Percentiles rank a stretch among this genome's conserved stretches.
Evolutionary conservation across 495 filamentous ascomycete species (phyloP).

Genomic region (Viridothelium virens): DNA sequence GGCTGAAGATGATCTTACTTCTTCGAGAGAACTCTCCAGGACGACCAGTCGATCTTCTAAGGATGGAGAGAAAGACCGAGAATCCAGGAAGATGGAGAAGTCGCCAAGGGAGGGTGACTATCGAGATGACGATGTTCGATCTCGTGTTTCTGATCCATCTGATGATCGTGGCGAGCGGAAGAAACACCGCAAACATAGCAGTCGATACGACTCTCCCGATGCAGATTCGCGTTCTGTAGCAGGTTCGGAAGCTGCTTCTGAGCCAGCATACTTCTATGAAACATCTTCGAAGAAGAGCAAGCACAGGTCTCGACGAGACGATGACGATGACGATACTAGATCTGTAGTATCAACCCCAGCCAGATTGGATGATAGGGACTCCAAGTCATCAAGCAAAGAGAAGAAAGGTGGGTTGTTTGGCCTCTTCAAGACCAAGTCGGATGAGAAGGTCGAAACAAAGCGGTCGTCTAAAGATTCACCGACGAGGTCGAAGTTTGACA

Average conservation of each 20-base stretch:
- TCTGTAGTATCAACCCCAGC: conserved; percentile 30
- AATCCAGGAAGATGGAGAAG: neutral
- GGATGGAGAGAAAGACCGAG: neutral
- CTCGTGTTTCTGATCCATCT: neutral
- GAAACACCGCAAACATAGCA: conserved; percentile 13
- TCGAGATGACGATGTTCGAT: conserved; percentile 5
- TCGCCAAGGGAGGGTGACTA: neutral
- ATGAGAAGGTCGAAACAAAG: conserved; percentile 21
- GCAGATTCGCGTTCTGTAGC: conserved; percentile 20
- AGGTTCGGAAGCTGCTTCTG: conserved; percentile 24
- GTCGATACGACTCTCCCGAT: conserved; percentile 10
- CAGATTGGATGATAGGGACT: conserved; percentile 25
- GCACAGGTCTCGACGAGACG: conserved; percentile 16
- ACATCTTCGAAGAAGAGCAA: conserved; percentile 23
- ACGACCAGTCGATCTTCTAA: neutral
- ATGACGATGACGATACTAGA: conserved; percentile 30
- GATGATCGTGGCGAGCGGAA: conserved; percentile 8
- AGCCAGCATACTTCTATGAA: conserved; percentile 29
- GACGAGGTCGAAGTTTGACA: conserved; percentile 16
- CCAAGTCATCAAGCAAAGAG: conserved; percentile 28
- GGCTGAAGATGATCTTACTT: neutral
- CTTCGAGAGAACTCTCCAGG: conserved; percentile 4
- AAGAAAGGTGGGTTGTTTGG: conserved; percentile 37
- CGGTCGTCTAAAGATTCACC: conserved; percentile 19
- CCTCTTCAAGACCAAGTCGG: conserved; percentile 30